These are phyloP conservation scores for Hermanozyma aechmeae DNA, from an alignment of 805 yeast species.

Conservation along the genomic window DNA sequence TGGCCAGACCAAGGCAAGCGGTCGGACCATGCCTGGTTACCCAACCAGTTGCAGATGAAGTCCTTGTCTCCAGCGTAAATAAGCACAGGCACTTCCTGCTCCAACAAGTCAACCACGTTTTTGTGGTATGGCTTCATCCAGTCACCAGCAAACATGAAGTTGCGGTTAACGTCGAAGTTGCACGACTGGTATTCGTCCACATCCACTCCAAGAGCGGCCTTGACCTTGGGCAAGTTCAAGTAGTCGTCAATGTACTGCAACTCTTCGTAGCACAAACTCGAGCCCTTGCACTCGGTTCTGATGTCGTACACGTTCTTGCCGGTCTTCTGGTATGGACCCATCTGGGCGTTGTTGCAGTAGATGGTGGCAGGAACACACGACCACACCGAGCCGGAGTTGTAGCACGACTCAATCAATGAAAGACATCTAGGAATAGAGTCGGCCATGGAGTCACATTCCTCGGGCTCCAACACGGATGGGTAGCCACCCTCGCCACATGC, in stretches of 20 bases:
- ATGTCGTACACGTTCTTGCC: constrained; percentile 91
- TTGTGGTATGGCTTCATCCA: constrained; percentile 86
- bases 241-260: constrained; percentile 67
- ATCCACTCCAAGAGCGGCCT: constrained; percentile 82
- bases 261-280: constrained; percentile 67
- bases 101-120: constrained; percentile 53
- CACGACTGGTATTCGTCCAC: constrained; percentile 71
- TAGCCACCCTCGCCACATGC: constrained; percentile 91
- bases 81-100: constrained; percentile 66
- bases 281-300: constrained; percentile 66
- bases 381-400: constrained; percentile 63
- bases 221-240: constrained; percentile 69
- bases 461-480: constrained; percentile 61
- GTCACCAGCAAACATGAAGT: constrained; percentile 82
- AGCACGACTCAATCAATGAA: constrained; percentile 68
- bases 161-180: constrained; percentile 67
- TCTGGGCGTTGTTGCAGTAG: constrained; percentile 79
- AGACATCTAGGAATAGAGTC: constrained; percentile 65
- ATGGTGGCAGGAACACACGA: constrained; percentile 86
- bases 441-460: constrained; percentile 58
- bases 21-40: constrained; percentile 78
- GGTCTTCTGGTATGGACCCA: constrained; percentile 49
- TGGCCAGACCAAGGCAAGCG: constrained; percentile 16
- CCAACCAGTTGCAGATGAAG: constrained; percentile 88
- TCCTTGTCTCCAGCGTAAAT: constrained; percentile 94